These are phyloP conservation scores for Monosporascus sp. DNA, from an alignment of 2,329 filamentous ascomycete species.

Conservation along the genomic window DNA sequence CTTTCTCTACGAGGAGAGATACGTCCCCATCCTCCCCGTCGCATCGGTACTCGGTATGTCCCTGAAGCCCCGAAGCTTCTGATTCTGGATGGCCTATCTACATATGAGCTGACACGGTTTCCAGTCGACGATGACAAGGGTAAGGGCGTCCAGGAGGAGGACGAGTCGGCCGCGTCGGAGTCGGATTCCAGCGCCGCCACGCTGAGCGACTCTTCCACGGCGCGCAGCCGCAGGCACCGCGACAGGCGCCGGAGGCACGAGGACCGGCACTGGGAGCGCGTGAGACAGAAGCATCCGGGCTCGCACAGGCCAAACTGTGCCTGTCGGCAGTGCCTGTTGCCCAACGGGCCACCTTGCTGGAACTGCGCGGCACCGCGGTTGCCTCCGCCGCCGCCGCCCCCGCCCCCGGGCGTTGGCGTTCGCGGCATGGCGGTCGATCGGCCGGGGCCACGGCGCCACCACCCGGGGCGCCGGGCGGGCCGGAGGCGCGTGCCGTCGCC, in stretches of 20 bases:
- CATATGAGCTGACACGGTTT: constrained; percentile 6
- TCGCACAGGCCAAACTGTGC: constrained; percentile 39
- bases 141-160: constrained; percentile 30
- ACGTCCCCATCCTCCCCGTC: constrained; percentile 39
- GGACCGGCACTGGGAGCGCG: constrained; percentile 31
- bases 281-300: constrained; percentile 38
- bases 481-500: constrained; percentile 1
- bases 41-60: constrained; percentile 33
- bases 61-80: neutral
- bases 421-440: constrained; percentile 9
- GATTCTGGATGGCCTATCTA: neutral
- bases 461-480: neutral
- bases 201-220: constrained; percentile 31
- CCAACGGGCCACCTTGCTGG: constrained; percentile 34
- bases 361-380: constrained; percentile 32
- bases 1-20: constrained; percentile 44
- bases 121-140: constrained; percentile 32
- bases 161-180: constrained; percentile 27
- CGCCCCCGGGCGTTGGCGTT: neutral
- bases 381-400: constrained; percentile 20
- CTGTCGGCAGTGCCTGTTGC: constrained; percentile 35
- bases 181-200: constrained; percentile 23
- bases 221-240: constrained; percentile 26
- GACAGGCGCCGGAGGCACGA: constrained; percentile 29
- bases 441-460: constrained; percentile 11